Evolutionary conservation across 2,329 filamentous ascomycete species (phyloP), one percentile per base, ranked within the genome.

Genomic region (Alternaria panax): DNA sequence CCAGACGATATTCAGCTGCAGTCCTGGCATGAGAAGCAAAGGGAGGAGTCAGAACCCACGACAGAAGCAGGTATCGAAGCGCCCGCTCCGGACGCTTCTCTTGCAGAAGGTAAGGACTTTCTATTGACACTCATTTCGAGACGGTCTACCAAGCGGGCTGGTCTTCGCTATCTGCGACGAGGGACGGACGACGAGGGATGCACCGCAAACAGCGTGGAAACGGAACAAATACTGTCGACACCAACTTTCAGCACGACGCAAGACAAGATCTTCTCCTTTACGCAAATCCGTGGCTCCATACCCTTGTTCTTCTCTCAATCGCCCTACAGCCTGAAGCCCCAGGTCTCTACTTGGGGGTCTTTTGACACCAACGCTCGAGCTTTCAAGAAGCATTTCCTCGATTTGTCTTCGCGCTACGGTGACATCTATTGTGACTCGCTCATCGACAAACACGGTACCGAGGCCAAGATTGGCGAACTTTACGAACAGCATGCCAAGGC

Each of bases 291-390:
- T 64, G 94, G 93, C 7, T 97, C 93, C 22, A 96, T 98, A 64
- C 95, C 95, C 0, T 79, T 98, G 0, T 98, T 95, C 81, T 99
- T 97, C 75, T 96, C 93, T 0, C 95, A 99, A 72, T 92, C 91
- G 0, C 93, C 94, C 0, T 98, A 97, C 77, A 93, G 92, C 9
- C 87, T 98, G 66, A 97, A 97, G 73, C 95, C 95, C 0, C 85
- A 91, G 11, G 93, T 94, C 0, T 86, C 91, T 14, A 81, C 96
- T 34, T 91, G 93, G 74, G 93, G 96, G 66, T 96, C 92, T 0
- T 82, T 86, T 4, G 88, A 92, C 45, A 88, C 88, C 12, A 99
- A 98, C 67, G 89, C 89, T 54, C 80, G 84, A 45, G 94, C 94
- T 0, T 91, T 95, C 74, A 88, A 86, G 59, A 88, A 86, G 64